These are phyloP conservation scores for Bertia moriformis DNA, from an alignment of 2,329 filamentous ascomycete species.

Conservation along the genomic window DNA sequence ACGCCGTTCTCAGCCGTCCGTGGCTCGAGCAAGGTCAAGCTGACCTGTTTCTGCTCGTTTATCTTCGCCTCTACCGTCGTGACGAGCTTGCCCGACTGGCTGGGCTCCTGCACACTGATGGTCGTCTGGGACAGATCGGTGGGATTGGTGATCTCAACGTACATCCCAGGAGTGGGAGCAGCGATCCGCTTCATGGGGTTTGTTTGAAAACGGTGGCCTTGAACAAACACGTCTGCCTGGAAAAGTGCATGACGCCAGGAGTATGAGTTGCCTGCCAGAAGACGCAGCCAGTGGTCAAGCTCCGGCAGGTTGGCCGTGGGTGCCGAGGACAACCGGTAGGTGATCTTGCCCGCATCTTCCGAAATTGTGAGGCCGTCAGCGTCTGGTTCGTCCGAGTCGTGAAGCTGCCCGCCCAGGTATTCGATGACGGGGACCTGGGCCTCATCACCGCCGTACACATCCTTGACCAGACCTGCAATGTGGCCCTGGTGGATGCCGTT, in stretches of 20 bases:
- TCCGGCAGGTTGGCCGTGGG: constrained; percentile 58
- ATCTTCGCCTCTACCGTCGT: constrained; percentile 3
- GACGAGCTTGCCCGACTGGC: constrained; percentile 35
- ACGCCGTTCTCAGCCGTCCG: constrained; percentile 73
- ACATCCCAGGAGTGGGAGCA: constrained; percentile 69
- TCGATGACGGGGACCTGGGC: constrained; percentile 48
- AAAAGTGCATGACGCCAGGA: constrained; percentile 5
- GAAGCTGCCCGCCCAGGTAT: constrained; percentile 55
- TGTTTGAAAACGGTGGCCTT: constrained; percentile 2
- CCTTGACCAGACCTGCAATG: constrained; percentile 2
- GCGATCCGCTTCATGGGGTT: constrained; percentile 57
- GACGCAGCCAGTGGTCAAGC: constrained; percentile 22
- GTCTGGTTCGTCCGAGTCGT: constrained; percentile 59
- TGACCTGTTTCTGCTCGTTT: constrained; percentile 4
- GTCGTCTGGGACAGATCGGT: constrained; percentile 70
- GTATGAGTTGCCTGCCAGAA: not conserved
- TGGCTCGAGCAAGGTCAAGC: constrained; percentile 35
- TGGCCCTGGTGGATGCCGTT: constrained; percentile 7
- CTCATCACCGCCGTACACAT: constrained; percentile 20
- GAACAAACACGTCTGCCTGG: constrained; percentile 1
- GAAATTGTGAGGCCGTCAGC: constrained; percentile 76
- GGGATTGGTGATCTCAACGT: constrained; percentile 74
- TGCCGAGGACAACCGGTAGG: constrained; percentile 68
- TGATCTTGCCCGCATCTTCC: constrained; percentile 64
- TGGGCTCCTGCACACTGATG: constrained; percentile 77